phyloP scores from a whole-genome alignment of 805 yeast genomes.

The Spathaspora passalidarum region DNA sequence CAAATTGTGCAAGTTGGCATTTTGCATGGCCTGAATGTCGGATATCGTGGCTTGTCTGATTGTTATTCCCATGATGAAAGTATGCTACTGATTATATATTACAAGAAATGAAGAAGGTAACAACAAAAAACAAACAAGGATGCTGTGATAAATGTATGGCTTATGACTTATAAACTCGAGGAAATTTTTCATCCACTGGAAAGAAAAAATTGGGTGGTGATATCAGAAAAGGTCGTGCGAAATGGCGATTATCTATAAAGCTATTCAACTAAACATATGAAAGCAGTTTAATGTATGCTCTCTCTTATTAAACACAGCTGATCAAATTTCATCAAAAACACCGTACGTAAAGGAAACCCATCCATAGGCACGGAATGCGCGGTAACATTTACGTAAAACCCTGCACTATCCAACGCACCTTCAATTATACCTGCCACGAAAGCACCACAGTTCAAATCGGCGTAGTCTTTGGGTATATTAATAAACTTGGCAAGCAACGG shows the following conservation, averaged over 20 bases:
- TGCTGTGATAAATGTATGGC: not conserved
- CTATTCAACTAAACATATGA: no score
- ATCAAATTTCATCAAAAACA: constrained; percentile 71
- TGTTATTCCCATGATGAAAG: constrained; percentile 66
- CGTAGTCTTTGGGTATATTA: constrained; percentile 75
- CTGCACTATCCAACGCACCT: constrained; percentile 72
- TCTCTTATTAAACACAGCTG: constrained; percentile 55
- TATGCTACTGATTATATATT: not conserved
- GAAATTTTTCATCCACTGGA: no score
- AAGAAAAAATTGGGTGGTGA: no score
- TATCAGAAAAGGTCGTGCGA: no score
- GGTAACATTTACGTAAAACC: constrained; percentile 72
- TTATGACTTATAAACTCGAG: no score
- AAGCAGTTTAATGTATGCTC: constrained; percentile 34
- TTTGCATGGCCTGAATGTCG: constrained; percentile 94
- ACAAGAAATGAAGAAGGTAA: not conserved
- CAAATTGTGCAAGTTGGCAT: constrained; percentile 84
- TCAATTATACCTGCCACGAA: constrained; percentile 84
- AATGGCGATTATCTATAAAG: no score
- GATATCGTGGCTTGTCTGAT: constrained; percentile 83
- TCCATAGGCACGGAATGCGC: constrained; percentile 75
- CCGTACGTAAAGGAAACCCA: constrained; percentile 62
- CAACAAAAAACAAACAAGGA: not conserved
- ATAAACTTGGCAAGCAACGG: constrained; percentile 73
- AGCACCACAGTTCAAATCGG: constrained; percentile 75